Base-by-base conservation (phyloP, 1,139 yeast genomes). In the Blastobotrys aristatus region DNA sequence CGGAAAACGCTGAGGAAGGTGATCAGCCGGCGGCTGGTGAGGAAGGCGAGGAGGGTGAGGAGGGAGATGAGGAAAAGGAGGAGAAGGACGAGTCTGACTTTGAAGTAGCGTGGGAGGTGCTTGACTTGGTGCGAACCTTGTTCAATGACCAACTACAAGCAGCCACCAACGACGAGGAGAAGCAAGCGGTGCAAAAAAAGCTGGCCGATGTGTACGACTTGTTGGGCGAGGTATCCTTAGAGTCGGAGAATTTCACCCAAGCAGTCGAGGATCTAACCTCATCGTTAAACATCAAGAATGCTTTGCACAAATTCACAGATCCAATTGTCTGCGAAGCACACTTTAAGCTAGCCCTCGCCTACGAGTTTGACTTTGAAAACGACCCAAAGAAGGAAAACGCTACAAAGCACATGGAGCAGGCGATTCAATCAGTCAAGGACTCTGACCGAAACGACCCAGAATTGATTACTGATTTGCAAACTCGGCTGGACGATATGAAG, bases 161-260 rank as follows among this genome's bases (percentile, higher is more conserved):
- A n/a, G 55, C 53, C 31, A 51, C 62, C 17, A 53, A 32, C 27
- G 36, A 36, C 2, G 50, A 58, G 5, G 67, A 72, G 37, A 65
- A 64, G 47, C 65, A 73, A 7, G 67, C 63, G 24, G 56, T 71
- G 33, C 69, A 73, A 49, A 71, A 73, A 56, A 82, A 79, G 56
- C 70, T 90, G 29, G 80, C 94, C 0, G 94, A 87, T 50, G 79
- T 84, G 0, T 84, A 81, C 60, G 94, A 85, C 60, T 66, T 90
- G 7, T 71, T 89, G 18, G 97, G 97, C 20, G 97, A 92, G 63
- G 85, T 90, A 5, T 84, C 95, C 0, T 70, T 89, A 36, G 97
- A 89, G 61, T 80, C 90, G 2, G 75, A 89, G 57, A 86, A 87
- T 64, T 87, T 87, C 62, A 68, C 71, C 13, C 95, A 87, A 64